These are phyloP conservation scores for Malus hybrid DNA, from an alignment of 331 rosid species.

Conservation along the genomic window DNA sequence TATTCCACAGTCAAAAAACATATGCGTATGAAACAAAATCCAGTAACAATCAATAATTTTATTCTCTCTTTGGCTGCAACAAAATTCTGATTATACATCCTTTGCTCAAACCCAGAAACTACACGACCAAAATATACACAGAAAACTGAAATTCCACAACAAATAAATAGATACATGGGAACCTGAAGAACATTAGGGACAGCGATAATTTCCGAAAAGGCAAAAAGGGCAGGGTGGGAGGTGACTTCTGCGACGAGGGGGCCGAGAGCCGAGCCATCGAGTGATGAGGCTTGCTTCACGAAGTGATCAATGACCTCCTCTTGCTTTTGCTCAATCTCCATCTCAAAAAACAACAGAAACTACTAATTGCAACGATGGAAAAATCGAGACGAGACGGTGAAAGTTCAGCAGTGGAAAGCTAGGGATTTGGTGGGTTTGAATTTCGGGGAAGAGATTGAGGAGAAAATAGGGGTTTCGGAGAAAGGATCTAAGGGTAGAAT, in stretches of 20 bases:
- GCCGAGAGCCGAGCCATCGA: conserved; percentile 40
- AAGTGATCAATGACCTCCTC: conserved; percentile 71
- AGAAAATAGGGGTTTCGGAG: neutral
- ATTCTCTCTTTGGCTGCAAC: neutral
- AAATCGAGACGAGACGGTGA: neutral
- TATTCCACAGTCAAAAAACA: conserved; percentile 7
- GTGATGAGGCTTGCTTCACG: conserved; percentile 60
- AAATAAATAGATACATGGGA: neutral
- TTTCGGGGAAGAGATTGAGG: neutral
- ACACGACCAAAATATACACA: neutral
- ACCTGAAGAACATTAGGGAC: conserved; percentile 69
- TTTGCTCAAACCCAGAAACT: neutral
- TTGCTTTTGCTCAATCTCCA: conserved; percentile 94
- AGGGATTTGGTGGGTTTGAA: neutral
- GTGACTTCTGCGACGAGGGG: conserved; percentile 62
- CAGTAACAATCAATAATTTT: neutral
- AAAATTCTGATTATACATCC: neutral
- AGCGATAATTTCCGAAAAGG: conserved; percentile 84
- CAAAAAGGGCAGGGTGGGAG: conserved; percentile 81
- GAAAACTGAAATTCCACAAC: neutral
- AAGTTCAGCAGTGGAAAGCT: neutral
- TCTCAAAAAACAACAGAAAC: neutral
- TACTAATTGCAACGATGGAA: neutral
- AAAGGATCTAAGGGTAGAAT: neutral
- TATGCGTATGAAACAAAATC: neutral